These are phyloP conservation scores for Esteya vermicola DNA, from an alignment of 2,329 filamentous ascomycete genomes.

Conservation along the genomic window DNA sequence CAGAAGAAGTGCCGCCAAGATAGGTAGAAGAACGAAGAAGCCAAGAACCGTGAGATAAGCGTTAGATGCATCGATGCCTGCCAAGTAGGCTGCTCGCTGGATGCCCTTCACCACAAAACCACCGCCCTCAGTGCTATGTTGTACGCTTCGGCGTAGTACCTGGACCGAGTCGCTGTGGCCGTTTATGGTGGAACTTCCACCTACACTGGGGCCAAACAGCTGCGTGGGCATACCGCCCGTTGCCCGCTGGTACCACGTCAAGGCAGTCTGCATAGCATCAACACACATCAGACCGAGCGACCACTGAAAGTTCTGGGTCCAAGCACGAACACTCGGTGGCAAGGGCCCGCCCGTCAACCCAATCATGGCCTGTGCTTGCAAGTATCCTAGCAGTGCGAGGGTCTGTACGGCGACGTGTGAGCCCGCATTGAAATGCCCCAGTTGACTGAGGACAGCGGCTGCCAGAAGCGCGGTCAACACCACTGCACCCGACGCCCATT, in stretches of 20 bases:
- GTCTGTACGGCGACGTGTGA: slow-evolving; percentile 75
- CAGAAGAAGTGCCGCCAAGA: slow-evolving; percentile 56
- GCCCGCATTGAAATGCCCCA: slow-evolving; percentile 74
- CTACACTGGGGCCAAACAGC: slow-evolving; percentile 54
- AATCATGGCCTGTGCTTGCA: slow-evolving; percentile 73
- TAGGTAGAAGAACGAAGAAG: slow-evolving; percentile 67
- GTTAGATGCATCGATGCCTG: slow-evolving; percentile 65
- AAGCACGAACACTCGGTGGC: slow-evolving; percentile 66
- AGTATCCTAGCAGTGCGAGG: slow-evolving; percentile 70
- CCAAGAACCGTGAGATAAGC: slow-evolving; percentile 71
- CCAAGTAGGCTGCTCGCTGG: slow-evolving; percentile 63
- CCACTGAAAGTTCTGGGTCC: slow-evolving; percentile 88
- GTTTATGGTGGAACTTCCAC: no score
- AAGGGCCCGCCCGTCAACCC: slow-evolving; percentile 63
- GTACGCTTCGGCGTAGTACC: slow-evolving; percentile 38
- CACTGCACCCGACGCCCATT: slow-evolving; percentile 66
- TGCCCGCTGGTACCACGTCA: slow-evolving; percentile 76
- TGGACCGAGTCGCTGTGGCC: no score
- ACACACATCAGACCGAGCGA: slow-evolving; percentile 77
- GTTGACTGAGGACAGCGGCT: slow-evolving; percentile 65
- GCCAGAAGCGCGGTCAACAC: slow-evolving; percentile 57
- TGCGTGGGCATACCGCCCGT: slow-evolving; percentile 66
- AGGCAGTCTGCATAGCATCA: slow-evolving; percentile 62
- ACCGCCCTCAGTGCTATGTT: slow-evolving; percentile 20
- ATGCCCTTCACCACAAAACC: slow-evolving; percentile 53